Evolutionary conservation across 2,329 filamentous ascomycete genomes (phyloP).

Genomic region (Calonectria hongkongensis): DNA sequence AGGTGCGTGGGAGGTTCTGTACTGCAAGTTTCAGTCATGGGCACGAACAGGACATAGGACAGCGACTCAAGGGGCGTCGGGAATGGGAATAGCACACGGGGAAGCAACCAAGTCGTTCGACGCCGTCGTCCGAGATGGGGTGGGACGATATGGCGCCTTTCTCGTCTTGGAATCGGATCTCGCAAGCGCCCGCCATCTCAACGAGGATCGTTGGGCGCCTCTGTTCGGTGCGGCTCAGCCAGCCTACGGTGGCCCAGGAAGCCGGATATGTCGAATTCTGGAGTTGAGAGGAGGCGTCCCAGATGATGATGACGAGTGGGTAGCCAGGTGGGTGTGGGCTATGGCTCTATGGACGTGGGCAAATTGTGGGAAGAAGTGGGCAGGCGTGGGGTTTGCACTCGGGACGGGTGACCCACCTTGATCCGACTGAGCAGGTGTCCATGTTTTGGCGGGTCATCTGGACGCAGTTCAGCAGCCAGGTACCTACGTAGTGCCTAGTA

Average conservation of each 20-base stretch:
- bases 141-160: slow-evolving; percentile 31
- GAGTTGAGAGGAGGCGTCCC: slow-evolving; percentile 2
- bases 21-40: slow-evolving; percentile 8
- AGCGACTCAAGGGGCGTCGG: background rate
- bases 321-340: slow-evolving; percentile 46
- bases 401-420: slow-evolving; percentile 31
- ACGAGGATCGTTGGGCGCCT: slow-evolving; percentile 8
- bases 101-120: slow-evolving; percentile 22
- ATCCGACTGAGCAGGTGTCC: slow-evolving; percentile 8
- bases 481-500: slow-evolving; percentile 11
- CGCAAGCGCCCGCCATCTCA: slow-evolving; percentile 9
- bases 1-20: slow-evolving; percentile 14
- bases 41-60: slow-evolving; percentile 3
- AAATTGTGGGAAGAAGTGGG: slow-evolving; percentile 33
- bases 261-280: slow-evolving; percentile 31
- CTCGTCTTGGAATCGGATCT: slow-evolving; percentile 21
- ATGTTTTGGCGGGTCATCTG: slow-evolving; percentile 18
- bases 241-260: slow-evolving; percentile 1
- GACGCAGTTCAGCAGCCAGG: slow-evolving; percentile 10
- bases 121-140: slow-evolving; percentile 30
- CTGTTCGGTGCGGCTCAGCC: background rate
- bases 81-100: background rate
- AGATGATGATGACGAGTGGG: slow-evolving; percentile 48
- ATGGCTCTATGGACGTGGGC: slow-evolving; percentile 49
- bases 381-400: slow-evolving; percentile 39